A percentile compares a stretch with the other conserved stretches of the same genome.
These are phyloP conservation scores for Cairneyella variabilis DNA, from an alignment of 495 filamentous ascomycete species.

Conservation along the genomic window DNA sequence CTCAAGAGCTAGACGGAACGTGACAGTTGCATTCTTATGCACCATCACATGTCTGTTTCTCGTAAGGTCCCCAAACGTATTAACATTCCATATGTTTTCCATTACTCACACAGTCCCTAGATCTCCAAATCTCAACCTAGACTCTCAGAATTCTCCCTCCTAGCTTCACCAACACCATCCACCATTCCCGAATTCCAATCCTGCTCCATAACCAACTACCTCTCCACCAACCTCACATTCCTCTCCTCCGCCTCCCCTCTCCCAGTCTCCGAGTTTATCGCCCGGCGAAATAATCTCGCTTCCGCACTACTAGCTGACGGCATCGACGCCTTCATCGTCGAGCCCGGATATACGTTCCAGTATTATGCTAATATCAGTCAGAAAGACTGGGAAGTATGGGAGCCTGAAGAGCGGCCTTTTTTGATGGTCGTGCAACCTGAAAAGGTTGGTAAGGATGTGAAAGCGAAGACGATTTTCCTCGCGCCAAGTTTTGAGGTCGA, in stretches of 20 bases:
- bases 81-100: no score
- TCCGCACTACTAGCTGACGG: slow-evolving; percentile 39
- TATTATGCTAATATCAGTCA: slow-evolving; percentile 55
- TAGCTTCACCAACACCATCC: slow-evolving; percentile 33
- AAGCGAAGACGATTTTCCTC: slow-evolving; percentile 46
- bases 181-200: slow-evolving; percentile 34
- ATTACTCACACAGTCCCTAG: no score
- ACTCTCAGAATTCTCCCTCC: slow-evolving; percentile 25
- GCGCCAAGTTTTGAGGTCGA: slow-evolving; percentile 51
- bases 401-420: slow-evolving; percentile 56
- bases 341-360: slow-evolving; percentile 55
- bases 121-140: not conserved
- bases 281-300: slow-evolving; percentile 43
- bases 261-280: slow-evolving; percentile 36
- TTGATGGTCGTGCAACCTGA: slow-evolving; percentile 47
- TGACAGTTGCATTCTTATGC: not conserved
- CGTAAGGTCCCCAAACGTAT: not conserved
- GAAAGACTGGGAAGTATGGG: slow-evolving; percentile 54
- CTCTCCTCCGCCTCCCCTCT: slow-evolving; percentile 40
- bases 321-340: slow-evolving; percentile 47
- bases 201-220: slow-evolving; percentile 41
- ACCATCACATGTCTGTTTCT: not conserved
- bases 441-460: slow-evolving; percentile 27
- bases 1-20: not conserved
- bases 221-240: slow-evolving; percentile 40